Evolutionary conservation across 805 yeast species (phyloP).

Genomic region (Sugiyamaella qingdaonensis): DNA sequence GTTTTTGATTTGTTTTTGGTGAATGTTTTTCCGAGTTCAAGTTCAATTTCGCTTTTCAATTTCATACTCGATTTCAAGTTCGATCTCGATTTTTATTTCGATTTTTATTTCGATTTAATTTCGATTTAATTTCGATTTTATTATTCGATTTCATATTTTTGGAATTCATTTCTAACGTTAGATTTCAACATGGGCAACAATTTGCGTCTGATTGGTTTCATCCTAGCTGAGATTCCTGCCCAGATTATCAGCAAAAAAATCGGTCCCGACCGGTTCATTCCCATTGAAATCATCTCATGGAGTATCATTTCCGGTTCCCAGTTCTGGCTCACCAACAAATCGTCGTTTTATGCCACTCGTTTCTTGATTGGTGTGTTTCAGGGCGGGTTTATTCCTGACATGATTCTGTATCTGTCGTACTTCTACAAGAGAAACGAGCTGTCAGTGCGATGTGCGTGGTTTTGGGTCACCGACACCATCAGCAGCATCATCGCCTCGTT

Average conservation of each 20-base stretch:
- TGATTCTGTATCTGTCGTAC: constrained; percentile 56
- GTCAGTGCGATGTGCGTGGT: constrained; percentile 50
- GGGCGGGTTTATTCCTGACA: constrained; percentile 63
- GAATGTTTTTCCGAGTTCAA: too few relatives aligned
- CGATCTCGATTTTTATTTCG: too few relatives aligned
- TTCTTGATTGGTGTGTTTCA: constrained; percentile 51
- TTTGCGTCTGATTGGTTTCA: constrained; percentile 48
- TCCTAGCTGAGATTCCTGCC: constrained; percentile 59
- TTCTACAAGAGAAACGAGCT: constrained; percentile 55
- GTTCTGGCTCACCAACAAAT: constrained; percentile 37
- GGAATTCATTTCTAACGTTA: neutral
- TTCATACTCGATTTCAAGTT: too few relatives aligned
- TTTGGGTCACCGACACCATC: constrained; percentile 49
- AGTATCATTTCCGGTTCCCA: constrained; percentile 51
- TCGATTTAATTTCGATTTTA: too few relatives aligned
- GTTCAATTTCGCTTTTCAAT: too few relatives aligned
- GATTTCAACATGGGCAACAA: constrained; percentile 57
- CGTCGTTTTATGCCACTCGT: constrained; percentile 47
- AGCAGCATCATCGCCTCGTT: constrained; percentile 43
- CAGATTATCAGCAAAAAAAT: constrained; percentile 59
- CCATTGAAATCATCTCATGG: constrained; percentile 55
- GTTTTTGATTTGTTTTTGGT: too few relatives aligned
- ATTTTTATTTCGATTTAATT: too few relatives aligned
- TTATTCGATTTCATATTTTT: too few relatives aligned
- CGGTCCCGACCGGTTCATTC: constrained; percentile 65